Base-by-base conservation (phyloP, 352 stramenopile genomes). In the Pythium grandisporangium region DNA sequence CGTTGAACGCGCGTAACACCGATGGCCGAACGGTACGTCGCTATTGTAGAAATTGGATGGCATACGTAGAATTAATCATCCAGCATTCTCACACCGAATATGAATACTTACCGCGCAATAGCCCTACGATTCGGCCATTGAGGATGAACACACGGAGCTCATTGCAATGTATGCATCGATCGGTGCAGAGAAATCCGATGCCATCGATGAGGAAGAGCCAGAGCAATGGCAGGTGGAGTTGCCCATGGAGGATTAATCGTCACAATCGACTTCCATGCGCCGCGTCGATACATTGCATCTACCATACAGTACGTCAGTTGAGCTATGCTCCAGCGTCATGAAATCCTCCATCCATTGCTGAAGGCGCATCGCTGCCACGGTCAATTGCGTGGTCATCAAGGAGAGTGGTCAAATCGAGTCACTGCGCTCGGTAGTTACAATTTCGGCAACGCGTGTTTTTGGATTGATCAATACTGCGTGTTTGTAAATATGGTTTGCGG, bases 1-100 rank as follows among this genome's bases (percentile, higher is more conserved):
- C 61, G 20, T 48, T 68, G 22, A 68, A 68, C 33, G 58, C 58
- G 7, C 53, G 48, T 20, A 68, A 68, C 48, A 53, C 58, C 6
- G 58, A 68, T 20, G 48, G 39, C 20, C 48, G 51, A 24, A 68
- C 58, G 36, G 58, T 68, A 43, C 14, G 40, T 44, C 5, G n/a
- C 22, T 37, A 12, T 20, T 10, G 6, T 37, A n/a, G 16, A 8
- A 17, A 4, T 13, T 21, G 10, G 25, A 12, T 33, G 5, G n/a
- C n/a, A n/a, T n/a, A n/a, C n/a, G n/a, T n/a, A n/a, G n/a, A n/a
- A 38, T 38, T 38, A 38, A 11, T 38, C 33, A 38, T 16, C 19
- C 11, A 38, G n/a, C n/a, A n/a, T n/a, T 38, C 33, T 38, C 33
- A 11, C 33, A 38, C 33, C 33, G 33, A 38, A 38, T 38, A 11